A percentile compares a stretch with the other conserved stretches of the same genome.
phyloP scores from a whole-genome alignment of 441 rosid genomes.

The Jatropha multifida region DNA sequence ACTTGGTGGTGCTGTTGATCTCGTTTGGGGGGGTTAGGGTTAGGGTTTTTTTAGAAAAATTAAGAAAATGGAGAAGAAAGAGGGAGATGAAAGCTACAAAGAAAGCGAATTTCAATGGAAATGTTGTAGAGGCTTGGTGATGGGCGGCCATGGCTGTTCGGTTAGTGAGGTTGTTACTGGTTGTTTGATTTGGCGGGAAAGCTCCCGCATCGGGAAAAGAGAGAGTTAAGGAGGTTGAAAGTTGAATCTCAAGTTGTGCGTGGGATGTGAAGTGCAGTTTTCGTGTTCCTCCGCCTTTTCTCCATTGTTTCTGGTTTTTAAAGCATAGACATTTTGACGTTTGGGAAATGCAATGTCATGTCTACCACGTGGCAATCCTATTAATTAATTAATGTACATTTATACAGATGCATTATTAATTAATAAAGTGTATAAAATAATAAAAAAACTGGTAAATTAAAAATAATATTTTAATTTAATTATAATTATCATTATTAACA shows the following conservation, averaged over 20 bases:
- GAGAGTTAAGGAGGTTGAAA: not conserved
- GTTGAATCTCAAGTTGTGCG: not conserved
- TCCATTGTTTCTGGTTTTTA: not conserved
- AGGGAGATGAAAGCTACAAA: conserved; percentile 39
- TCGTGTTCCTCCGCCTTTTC: not conserved
- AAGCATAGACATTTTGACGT: not conserved
- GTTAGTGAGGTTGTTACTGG: conserved; percentile 17
- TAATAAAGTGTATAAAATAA: too few species aligned
- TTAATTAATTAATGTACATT: too few species aligned
- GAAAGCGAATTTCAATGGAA: conserved; percentile 37
- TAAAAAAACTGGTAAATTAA: too few species aligned
- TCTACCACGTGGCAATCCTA: not conserved
- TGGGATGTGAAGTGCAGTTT: not conserved
- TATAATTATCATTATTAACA: too few species aligned
- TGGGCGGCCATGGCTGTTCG: conserved; percentile 28
- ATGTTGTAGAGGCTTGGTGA: conserved; percentile 15
- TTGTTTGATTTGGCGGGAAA: conserved; percentile 49
- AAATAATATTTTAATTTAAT: too few species aligned
- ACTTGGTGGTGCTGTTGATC: conserved; percentile 27
- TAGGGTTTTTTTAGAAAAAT: conserved; percentile 28
- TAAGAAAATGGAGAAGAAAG: conserved; percentile 40
- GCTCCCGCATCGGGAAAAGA: conserved; percentile 31
- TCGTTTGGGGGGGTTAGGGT: conserved; percentile 27
- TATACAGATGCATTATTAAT: too few species aligned
- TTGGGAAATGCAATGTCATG: not conserved